Conservation (phyloP, 2,329 filamentous ascomycete genomes). For the Fusarium anthophilum region DNA sequence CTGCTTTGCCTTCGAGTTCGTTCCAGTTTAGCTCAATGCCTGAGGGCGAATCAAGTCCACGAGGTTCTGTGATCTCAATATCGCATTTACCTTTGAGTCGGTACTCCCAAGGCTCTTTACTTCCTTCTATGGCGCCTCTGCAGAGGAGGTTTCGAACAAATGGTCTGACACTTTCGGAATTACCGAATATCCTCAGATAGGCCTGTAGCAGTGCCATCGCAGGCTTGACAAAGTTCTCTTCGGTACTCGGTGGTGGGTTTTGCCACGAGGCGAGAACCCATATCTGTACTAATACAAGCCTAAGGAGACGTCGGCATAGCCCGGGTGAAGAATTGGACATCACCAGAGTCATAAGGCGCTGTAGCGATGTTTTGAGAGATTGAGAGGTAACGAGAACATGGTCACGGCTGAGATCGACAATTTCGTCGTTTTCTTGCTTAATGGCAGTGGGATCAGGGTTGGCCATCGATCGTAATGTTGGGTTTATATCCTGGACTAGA, state of each 20-base stretch:
- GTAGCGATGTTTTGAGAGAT: constrained; percentile 61
- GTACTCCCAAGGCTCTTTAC: constrained; percentile 62
- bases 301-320: constrained; percentile 68
- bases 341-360: constrained; percentile 64
- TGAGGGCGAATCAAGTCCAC: constrained; percentile 16
- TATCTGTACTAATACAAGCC: constrained; percentile 66
- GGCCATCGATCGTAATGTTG: constrained; percentile 42
- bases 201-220: constrained; percentile 63
- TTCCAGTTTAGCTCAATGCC: constrained; percentile 50
- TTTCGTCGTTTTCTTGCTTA: constrained; percentile 47
- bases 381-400: constrained; percentile 57
- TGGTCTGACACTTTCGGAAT: constrained; percentile 56
- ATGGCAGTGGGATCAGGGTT: constrained; percentile 7
- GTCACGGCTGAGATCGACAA: constrained; percentile 57
- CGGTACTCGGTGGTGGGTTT: constrained; percentile 44
- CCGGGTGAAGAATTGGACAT: constrained; percentile 74
- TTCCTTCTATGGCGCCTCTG: constrained; percentile 54
- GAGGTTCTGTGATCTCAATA: constrained; percentile 60
- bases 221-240: constrained; percentile 54
- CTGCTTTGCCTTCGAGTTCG: constrained; percentile 59
- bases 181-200: constrained; percentile 66
- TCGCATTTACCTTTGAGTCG: constrained; percentile 54
- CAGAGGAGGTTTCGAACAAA: constrained; percentile 67
- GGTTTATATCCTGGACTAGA: constrained; percentile 62
- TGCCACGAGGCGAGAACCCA: constrained; percentile 70